Percentiles rank a stretch among this genome's conserved stretches.
Conservation (phyloP, 805 yeast species). For the Spathaspora girioi region DNA sequence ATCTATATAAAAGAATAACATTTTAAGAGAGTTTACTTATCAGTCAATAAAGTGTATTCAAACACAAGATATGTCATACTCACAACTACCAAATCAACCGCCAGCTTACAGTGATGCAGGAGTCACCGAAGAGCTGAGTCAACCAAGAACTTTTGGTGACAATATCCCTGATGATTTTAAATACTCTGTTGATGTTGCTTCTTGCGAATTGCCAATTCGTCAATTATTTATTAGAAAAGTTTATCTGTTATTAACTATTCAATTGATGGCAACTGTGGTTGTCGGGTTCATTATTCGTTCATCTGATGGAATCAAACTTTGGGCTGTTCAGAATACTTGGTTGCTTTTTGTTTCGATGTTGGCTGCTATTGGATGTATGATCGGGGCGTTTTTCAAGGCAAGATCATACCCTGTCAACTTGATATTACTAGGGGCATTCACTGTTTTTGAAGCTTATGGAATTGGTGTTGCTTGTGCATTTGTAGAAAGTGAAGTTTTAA, state of each 20-base stretch:
- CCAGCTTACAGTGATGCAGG: conserved; percentile 5
- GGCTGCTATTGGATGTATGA: conserved; percentile 61
- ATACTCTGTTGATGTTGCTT: conserved; percentile 70
- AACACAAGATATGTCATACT: conserved; percentile 4
- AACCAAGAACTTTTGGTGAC: conserved; percentile 27
- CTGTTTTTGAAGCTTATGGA: conserved; percentile 69
- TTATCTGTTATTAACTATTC: conserved; percentile 64
- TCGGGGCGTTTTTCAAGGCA: conserved; percentile 62
- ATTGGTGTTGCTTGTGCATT: conserved; percentile 65
- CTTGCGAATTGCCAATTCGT: conserved; percentile 73
- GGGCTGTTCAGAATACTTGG: conserved; percentile 61
- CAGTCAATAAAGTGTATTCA: background rate
- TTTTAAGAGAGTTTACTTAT: background rate
- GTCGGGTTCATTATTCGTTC: conserved; percentile 51
- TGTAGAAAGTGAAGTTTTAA: conserved; percentile 58
- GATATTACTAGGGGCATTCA: conserved; percentile 58
- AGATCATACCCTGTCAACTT: conserved; percentile 68
- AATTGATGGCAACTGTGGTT: conserved; percentile 57
- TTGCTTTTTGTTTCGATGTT: conserved; percentile 51
- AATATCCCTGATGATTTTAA: conserved; percentile 74
- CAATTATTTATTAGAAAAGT: conserved; percentile 77
- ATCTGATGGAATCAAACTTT: conserved; percentile 42
- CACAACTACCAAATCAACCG: conserved; percentile 8
- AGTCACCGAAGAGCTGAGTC: background rate
- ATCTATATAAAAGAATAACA: background rate